Base-by-base conservation (phyloP, 345 rosid genomes). In the Lagerstroemia speciosa region DNA sequence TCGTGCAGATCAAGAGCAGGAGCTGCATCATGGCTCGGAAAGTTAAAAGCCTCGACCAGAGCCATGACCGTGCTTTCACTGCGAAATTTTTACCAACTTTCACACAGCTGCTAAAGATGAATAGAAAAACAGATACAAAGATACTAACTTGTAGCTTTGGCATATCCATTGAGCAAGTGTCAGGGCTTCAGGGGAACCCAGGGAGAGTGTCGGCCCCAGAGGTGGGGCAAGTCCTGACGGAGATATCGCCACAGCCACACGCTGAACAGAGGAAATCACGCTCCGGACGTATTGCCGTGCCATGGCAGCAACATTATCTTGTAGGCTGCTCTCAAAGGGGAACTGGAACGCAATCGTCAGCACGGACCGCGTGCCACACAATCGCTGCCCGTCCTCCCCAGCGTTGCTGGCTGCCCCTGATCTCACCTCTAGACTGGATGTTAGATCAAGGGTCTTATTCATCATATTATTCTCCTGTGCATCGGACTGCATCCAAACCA, bases 291-390 rank as follows among this genome's bases (percentile, higher is more conserved):
- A 95, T 74, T 95, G 98, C 8, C 91, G 84, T 30, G 98, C 99
- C 99, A 95, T 92, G 72, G 85, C 79, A 1, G 94, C 96, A 67
- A 95, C 99, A 78, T 85, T 95, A 0, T 95, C 99, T 72, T 90
- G 98, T 65, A 90, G 80, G 76, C 80, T 87, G 83, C 80, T 81
- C 69, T 92, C 98, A 58, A 88, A 92, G 14, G 98, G 98, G 83
- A 95, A 92, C 75, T 95, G 99, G 76, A 95, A 92, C 40, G 99
- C 99, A n/a, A 95, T 92, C 5, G 98, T 92, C 78, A 95, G 83
- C 63, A 95, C 91, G 0, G 97, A 95, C 66, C 98, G 87, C 11
- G 85, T 62, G 66, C 74, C 77, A 6, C 80, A 83, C 71, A 76
- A 64, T 16, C 89, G 69, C n/a, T n/a, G n/a, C 29, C 75, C 71